Percentiles rank a stretch among this genome's conserved stretches.
Conservation (phyloP, 2,329 filamentous ascomycete species). For the Shiraia bambusicola region DNA sequence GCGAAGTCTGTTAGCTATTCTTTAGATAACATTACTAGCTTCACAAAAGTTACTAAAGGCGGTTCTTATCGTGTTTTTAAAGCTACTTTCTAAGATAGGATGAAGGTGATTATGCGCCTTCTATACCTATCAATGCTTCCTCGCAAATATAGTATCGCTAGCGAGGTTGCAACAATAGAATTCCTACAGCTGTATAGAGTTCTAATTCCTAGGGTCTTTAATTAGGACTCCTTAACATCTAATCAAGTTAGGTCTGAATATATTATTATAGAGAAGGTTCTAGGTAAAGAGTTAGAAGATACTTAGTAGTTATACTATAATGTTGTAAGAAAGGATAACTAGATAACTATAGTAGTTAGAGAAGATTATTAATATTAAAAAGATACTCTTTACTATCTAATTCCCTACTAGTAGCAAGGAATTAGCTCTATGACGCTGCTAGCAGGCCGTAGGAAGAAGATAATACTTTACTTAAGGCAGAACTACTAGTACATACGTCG, state of each 20-base stretch:
- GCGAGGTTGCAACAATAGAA: conserved; percentile 20
- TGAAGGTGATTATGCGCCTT: conserved; percentile 14
- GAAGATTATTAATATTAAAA: conserved; percentile 10
- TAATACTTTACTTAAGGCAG: conserved; percentile 23
- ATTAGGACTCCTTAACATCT: conserved; percentile 7
- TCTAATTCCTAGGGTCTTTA: conserved; percentile 19
- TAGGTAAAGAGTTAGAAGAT: conserved; percentile 6
- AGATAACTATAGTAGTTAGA: no score
- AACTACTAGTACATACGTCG: conserved; percentile 16
- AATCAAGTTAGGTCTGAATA: conserved; percentile 11
- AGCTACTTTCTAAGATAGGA: conserved; percentile 16
- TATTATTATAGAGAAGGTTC: conserved; percentile 15
- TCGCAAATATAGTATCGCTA: conserved; percentile 13
- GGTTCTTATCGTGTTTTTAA: conserved; percentile 31
- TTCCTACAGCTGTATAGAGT: conserved; percentile 22
- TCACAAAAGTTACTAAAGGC: conserved; percentile 29
- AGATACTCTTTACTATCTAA: conserved; percentile 8
- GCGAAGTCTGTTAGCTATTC: conserved; percentile 22
- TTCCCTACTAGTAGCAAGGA: conserved; percentile 11
- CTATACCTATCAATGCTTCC: conserved; percentile 18
- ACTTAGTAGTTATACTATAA: conserved; percentile 11
- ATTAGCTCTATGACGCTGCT: conserved; percentile 12
- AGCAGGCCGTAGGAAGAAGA: conserved; percentile 24
- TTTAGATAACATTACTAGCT: conserved; percentile 18
- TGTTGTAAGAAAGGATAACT: conserved; percentile 6